phyloP scores from a whole-genome alignment of 2,329 filamentous ascomycete species.

The Ophiostoma montium region DNA sequence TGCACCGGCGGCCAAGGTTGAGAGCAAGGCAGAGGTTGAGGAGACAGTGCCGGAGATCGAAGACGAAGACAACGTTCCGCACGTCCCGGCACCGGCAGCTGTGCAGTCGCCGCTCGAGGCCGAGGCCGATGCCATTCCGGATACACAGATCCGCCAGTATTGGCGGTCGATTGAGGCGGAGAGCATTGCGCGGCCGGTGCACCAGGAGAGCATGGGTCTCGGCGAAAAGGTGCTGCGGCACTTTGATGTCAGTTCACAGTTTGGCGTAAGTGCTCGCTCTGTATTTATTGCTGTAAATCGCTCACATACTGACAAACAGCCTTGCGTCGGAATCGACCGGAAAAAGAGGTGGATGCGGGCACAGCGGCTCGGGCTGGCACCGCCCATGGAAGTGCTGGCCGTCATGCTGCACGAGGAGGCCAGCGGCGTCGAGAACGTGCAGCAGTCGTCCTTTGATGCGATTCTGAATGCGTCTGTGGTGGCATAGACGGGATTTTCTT shows the following conservation, averaged over 20 bases:
- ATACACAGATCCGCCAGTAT: conserved; percentile 59
- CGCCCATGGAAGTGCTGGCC: conserved; percentile 79
- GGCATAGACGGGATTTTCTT: background rate
- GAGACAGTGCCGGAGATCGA: background rate
- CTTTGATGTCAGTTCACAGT: conserved; percentile 85
- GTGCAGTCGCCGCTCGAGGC: conserved; percentile 24
- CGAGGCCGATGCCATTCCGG: conserved; percentile 49
- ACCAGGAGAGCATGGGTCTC: conserved; percentile 57
- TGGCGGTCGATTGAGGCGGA: conserved; percentile 61
- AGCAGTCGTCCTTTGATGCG: conserved; percentile 64
- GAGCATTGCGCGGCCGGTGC: conserved; percentile 55
- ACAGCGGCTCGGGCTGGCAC: conserved; percentile 65
- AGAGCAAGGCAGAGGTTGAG: conserved; percentile 2
- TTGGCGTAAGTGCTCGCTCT: conserved; percentile 58
- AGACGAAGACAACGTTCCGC: conserved; percentile 22
- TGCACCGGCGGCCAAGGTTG: conserved; percentile 11
- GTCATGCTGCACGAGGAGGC: conserved; percentile 63
- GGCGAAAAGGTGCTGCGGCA: conserved; percentile 81
- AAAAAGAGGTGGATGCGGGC: conserved; percentile 81
- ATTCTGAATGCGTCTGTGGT: conserved; percentile 34
- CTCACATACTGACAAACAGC: conserved; percentile 33
- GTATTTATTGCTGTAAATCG: background rate
- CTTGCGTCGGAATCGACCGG: conserved; percentile 73
- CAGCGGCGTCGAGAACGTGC: conserved; percentile 34
- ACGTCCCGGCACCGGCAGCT: background rate